Evolutionary conservation across 257 asterid species (phyloP).

Genomic region (Cynanchum wilfordii): DNA sequence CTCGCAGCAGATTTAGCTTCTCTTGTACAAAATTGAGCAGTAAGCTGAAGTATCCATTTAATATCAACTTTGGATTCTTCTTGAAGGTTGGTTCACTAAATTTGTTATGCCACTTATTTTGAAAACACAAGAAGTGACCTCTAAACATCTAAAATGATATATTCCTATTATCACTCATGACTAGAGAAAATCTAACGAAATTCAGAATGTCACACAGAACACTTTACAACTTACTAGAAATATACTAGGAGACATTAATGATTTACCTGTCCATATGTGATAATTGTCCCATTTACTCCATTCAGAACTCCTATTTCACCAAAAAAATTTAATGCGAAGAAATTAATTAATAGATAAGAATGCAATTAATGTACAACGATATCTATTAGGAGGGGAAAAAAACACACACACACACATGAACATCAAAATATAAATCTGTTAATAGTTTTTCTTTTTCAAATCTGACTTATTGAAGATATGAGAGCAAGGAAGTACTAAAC

Average conservation of each 20-base stretch:
- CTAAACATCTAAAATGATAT: not conserved
- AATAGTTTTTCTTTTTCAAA: not conserved
- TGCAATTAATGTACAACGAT: not conserved
- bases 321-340: not conserved
- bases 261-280: not conserved
- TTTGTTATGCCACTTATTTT: not conserved
- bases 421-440: not conserved
- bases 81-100: not conserved
- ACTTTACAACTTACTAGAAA: not conserved
- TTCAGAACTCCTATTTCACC: slow-evolving; percentile 35
- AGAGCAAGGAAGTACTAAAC: not conserved
- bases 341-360: not conserved
- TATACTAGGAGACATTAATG: slow-evolving; percentile 3
- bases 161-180: not conserved
- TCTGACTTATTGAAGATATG: not conserved
- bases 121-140: not conserved
- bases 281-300: not conserved
- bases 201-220: not conserved
- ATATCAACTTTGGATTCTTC: not conserved
- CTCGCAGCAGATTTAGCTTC: not conserved
- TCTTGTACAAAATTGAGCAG: not conserved
- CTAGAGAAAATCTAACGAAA: not conserved
- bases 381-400: not conserved
- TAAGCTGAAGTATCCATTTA: not conserved
- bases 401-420: too few relatives aligned